Conservation (phyloP, 768 basidiomycete genomes). For the Crucibulum laeve region DNA sequence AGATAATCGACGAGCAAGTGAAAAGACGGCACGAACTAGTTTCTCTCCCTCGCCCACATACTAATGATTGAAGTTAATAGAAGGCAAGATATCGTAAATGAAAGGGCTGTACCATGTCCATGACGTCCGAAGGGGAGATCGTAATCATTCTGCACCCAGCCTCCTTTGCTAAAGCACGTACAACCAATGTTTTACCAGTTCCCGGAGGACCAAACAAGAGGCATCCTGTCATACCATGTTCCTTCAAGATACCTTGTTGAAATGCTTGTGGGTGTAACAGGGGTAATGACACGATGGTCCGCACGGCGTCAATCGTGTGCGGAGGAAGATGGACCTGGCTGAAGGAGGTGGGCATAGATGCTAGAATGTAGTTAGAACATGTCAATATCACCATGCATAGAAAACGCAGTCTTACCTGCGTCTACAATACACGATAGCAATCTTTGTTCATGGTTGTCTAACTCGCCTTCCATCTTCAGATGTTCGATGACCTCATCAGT, state of each 20-base stretch:
- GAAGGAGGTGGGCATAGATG: conserved; percentile 77
- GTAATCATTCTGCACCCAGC: conserved; percentile 92
- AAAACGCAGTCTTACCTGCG: conserved; percentile 42
- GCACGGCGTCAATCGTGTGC: conserved; percentile 87
- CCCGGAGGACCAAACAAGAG: conserved; percentile 92
- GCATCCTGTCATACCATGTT: conserved; percentile 89
- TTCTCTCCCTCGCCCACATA: conserved; percentile 91
- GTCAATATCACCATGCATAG: conserved; percentile 8
- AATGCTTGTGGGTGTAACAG: conserved; percentile 86
- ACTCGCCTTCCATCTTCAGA: conserved; percentile 67
- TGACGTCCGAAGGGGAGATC: conserved; percentile 88
- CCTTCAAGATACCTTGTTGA: conserved; percentile 82
- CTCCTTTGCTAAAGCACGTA: conserved; percentile 88
- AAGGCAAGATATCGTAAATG: conserved; percentile 1
- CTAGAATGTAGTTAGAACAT: conserved; percentile 28
- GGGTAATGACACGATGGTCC: conserved; percentile 88
- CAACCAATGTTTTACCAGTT: conserved; percentile 83
- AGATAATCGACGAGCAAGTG: conserved; percentile 76
- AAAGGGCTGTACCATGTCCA: conserved; percentile 75
- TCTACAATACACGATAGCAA: conserved; percentile 86
- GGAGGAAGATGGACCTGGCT: conserved; percentile 83
- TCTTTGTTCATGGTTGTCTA: conserved; percentile 79
- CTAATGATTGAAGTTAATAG: conserved; percentile 27
- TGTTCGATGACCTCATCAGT: conserved; percentile 73
- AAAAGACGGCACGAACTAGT: conserved; percentile 85